Base-by-base conservation (phyloP, 352 stramenopile genomes). In the Phytophthora meadii region DNA sequence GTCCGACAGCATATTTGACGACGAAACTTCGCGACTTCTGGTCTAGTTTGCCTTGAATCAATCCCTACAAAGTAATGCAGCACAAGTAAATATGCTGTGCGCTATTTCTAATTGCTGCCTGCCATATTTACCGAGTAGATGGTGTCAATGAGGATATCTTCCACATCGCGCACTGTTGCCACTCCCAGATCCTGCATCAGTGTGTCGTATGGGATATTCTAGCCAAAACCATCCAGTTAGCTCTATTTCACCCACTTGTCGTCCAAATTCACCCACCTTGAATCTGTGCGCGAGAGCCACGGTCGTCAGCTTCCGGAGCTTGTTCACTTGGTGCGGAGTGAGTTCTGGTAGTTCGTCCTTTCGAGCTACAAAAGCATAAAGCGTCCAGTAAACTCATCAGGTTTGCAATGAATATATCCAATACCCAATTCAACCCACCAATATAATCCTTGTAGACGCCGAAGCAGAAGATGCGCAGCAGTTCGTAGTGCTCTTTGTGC, bases 91-190 rank as follows among this genome's bases (percentile, higher is more conserved):
- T 17, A 24, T 8, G n/a, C 15, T 37, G 5, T 32, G 3, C 17
- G 3, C 19, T 11, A 17, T 9, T 30, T 25, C 8, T 40, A 14
- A 32, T 34, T 32, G 17, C 3, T 28, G 15, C 28, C 4, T 22
- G 24, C 34, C 10, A 2, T 32, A n/a, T 59, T 14, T 79, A 96
- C 92, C 11, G 89, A 94, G 74, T 98, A 98, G 40, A 98, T 97
- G 22, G 88, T 92, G 40, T 98, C 91, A 51, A 98, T 97, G 24
- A 98, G 80, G 32, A 98, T 82, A 68, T 98, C 93, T 78, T 98
- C 93, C 17, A 98, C 81, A 32, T 97, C 88, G 34, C 92, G 87
- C 17, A 97, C 79, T 17, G 83, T 89, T 19, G 77, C 54, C 24
- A 98, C 80, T 47, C 83, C 86, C 32, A 98, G 69, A 36, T 81